These are phyloP conservation scores for Leccinum subtestaceum DNA, from an alignment of 768 basidiomycete species.

Conservation along the genomic window DNA sequence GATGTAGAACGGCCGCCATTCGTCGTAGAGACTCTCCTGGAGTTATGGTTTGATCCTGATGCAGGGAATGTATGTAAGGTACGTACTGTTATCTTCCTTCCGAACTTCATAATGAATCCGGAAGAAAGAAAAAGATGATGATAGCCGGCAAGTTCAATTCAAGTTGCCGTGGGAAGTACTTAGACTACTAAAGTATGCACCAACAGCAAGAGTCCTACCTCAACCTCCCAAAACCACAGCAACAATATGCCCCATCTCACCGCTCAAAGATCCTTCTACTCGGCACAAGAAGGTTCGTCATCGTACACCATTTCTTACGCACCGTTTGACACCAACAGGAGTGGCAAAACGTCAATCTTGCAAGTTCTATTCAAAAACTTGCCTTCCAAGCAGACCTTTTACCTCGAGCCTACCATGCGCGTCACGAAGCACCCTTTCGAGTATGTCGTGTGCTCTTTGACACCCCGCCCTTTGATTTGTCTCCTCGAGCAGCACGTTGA, in stretches of 20 bases:
- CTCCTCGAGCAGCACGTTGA: conserved; percentile 62
- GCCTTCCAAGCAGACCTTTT: conserved; percentile 82
- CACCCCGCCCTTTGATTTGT: background rate
- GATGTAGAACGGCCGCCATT: conserved; percentile 90
- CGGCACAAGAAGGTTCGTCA: conserved; percentile 59
- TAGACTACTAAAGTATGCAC: background rate
- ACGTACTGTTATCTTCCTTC: conserved; percentile 68
- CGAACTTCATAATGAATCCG: conserved; percentile 66
- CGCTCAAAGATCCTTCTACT: conserved; percentile 72
- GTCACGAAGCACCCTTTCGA: conserved; percentile 74
- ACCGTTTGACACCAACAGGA: conserved; percentile 43
- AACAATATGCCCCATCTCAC: conserved; percentile 12
- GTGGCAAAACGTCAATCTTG: conserved; percentile 89
- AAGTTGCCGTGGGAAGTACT: conserved; percentile 12
- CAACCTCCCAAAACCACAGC: conserved; percentile 9
- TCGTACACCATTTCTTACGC: background rate
- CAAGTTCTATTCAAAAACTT: conserved; percentile 89
- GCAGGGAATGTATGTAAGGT: background rate
- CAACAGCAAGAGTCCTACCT: conserved; percentile 13
- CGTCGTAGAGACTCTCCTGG: conserved; percentile 80
- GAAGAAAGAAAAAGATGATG: too few relatives aligned
- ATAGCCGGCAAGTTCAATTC: background rate
- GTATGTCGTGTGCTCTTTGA: conserved; percentile 46
- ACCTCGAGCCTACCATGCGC: conserved; percentile 82
- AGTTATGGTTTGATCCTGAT: background rate